These are phyloP conservation scores for Zygosaccharomyces rouxii DNA, from an alignment of 805 yeast species.

Conservation along the genomic window DNA sequence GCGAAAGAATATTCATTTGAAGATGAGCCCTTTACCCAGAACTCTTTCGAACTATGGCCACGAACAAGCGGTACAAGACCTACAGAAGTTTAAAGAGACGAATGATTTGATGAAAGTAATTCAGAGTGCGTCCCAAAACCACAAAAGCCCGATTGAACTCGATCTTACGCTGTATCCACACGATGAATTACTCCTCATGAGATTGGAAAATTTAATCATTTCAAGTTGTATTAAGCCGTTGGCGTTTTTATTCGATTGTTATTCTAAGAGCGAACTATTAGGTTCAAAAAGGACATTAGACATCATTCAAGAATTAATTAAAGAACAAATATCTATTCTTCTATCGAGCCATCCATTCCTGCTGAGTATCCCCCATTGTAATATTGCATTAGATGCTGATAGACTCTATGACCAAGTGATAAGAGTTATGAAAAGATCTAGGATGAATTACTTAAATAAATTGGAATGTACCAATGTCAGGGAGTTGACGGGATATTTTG, in stretches of 20 bases:
- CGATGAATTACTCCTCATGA: slow-evolving; percentile 21
- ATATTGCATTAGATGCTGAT: slow-evolving; percentile 27
- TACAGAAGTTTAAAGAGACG: slow-evolving; percentile 4
- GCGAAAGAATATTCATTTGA: not conserved
- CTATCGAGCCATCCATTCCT: slow-evolving; percentile 18
- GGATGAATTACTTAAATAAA: slow-evolving; percentile 42
- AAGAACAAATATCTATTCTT: slow-evolving; percentile 25
- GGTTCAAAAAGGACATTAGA: slow-evolving; percentile 6
- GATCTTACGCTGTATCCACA: slow-evolving; percentile 14
- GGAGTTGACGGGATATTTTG: slow-evolving; percentile 65
- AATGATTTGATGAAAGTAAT: slow-evolving; percentile 14
- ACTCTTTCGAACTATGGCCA: slow-evolving; percentile 10
- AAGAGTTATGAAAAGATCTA: slow-evolving; percentile 35
- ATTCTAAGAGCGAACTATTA: slow-evolving; percentile 20
- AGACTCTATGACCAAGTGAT: slow-evolving; percentile 37
- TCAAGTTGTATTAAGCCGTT: slow-evolving; percentile 27
- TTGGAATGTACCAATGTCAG: slow-evolving; percentile 56
- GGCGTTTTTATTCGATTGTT: slow-evolving; percentile 24
- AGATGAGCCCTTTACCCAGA: slow-evolving; percentile 17
- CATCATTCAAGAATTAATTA: slow-evolving; percentile 16
- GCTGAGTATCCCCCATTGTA: slow-evolving; percentile 22
- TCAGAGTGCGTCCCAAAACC: slow-evolving; percentile 7
- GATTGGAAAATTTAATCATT: slow-evolving; percentile 25
- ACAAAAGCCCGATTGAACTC: slow-evolving; percentile 5
- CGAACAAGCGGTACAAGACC: slow-evolving; percentile 7